Evolutionary conservation across 2,329 filamentous ascomycete genomes (phyloP).

Genomic region (Colletotrichum nymphaeae): DNA sequence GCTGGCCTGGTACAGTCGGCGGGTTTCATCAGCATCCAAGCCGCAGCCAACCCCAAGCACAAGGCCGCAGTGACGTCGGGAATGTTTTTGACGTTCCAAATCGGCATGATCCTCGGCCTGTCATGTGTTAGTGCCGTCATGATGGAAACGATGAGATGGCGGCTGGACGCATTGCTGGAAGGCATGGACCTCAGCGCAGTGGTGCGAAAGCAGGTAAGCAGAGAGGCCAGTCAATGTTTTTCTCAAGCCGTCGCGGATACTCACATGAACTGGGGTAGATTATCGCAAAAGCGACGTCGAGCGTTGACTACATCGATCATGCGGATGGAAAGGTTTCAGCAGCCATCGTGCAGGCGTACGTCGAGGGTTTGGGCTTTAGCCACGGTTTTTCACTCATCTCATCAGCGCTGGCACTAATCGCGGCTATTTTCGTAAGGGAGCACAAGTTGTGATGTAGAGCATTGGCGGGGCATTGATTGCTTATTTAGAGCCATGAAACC

Average conservation of each 20-base stretch:
- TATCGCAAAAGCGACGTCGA: conserved; percentile 45
- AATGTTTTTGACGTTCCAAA: conserved; percentile 50
- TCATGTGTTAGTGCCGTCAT: conserved; percentile 51
- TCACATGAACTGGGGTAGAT: conserved; percentile 39
- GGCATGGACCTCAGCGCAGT: conserved; percentile 30
- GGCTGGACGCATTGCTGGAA: conserved; percentile 30
- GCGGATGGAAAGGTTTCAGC: conserved; percentile 39
- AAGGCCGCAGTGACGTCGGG: conserved; percentile 54
- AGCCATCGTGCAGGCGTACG: conserved; percentile 47
- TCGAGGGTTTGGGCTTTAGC: conserved; percentile 48
- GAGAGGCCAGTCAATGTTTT: background rate
- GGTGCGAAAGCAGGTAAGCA: conserved; percentile 31
- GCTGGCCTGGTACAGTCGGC: conserved; percentile 53
- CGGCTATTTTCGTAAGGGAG: conserved; percentile 43
- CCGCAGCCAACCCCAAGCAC: conserved; percentile 49
- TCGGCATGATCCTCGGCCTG: conserved; percentile 53
- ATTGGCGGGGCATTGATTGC: background rate
- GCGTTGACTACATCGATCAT: conserved; percentile 45
- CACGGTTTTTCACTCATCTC: conserved; percentile 47
- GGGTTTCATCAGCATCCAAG: conserved; percentile 55
- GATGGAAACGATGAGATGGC: conserved; percentile 38
- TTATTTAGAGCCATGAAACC: background rate
- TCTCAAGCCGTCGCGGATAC: background rate
- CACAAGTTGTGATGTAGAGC: conserved; percentile 35
- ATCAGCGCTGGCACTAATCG: conserved; percentile 40